These are phyloP conservation scores for Globisporangium iwayamae DNA, from an alignment of 352 stramenopile species.

Conservation along the genomic window DNA sequence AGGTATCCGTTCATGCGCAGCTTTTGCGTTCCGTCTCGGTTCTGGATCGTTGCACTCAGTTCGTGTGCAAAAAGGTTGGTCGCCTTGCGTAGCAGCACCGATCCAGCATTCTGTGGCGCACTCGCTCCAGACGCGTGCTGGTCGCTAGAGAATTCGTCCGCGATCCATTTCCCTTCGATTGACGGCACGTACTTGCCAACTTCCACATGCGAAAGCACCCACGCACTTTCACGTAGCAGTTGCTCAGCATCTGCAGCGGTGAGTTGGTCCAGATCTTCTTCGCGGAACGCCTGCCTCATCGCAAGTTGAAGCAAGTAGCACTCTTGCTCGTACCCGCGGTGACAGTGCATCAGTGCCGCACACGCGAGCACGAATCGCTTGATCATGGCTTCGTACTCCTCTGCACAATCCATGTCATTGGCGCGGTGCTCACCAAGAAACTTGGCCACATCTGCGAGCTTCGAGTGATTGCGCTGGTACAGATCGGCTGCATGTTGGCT, in stretches of 20 bases:
- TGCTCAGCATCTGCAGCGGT: slow-evolving; percentile 38
- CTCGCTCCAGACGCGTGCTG: slow-evolving; percentile 33
- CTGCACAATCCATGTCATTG: background rate
- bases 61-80: slow-evolving; percentile 62
- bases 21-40: slow-evolving; percentile 32
- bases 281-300: slow-evolving; percentile 34
- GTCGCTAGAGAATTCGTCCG: slow-evolving; percentile 71
- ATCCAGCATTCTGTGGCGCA: slow-evolving; percentile 57
- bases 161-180: slow-evolving; percentile 76
- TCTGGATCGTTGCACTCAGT: slow-evolving; percentile 53
- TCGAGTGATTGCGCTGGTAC: slow-evolving; percentile 35
- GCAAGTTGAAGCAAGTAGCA: slow-evolving; percentile 34
- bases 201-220: slow-evolving; percentile 43
- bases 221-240: slow-evolving; percentile 50
- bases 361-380: slow-evolving; percentile 35
- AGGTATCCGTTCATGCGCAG: slow-evolving; percentile 63
- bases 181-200: slow-evolving; percentile 48
- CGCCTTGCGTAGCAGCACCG: slow-evolving; percentile 54
- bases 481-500: slow-evolving; percentile 75
- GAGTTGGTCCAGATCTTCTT: slow-evolving; percentile 25
- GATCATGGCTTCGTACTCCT: slow-evolving; percentile 17
- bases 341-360: slow-evolving; percentile 53
- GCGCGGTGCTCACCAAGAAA: slow-evolving; percentile 32
- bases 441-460: slow-evolving; percentile 43
- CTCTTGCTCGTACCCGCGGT: slow-evolving; percentile 68